Conservation (phyloP, 352 stramenopile species). For the Pythium myriotylum region DNA sequence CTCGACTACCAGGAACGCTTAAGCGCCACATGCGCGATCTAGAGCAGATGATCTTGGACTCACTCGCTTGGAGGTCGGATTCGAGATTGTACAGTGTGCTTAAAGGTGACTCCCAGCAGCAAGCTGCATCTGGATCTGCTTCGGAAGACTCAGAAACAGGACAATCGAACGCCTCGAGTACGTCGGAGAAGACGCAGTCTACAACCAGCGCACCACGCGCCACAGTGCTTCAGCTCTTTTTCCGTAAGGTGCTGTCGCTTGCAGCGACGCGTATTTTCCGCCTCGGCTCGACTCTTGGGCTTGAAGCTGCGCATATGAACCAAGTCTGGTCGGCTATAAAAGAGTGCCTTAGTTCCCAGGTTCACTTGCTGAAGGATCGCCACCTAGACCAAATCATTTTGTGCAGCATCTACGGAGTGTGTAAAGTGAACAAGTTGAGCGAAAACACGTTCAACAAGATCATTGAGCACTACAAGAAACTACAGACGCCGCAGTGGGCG, state of each 20-base stretch:
- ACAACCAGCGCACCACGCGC: constrained; percentile 24
- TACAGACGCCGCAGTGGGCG: constrained; percentile 43
- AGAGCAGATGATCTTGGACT: constrained; percentile 84
- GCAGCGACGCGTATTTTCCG: constrained; percentile 79
- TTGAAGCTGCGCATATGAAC: constrained; percentile 79
- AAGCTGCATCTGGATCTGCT: not conserved
- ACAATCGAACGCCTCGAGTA: not conserved
- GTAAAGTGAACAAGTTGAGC: constrained; percentile 78
- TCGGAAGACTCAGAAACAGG: not conserved
- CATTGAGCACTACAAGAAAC: constrained; percentile 75
- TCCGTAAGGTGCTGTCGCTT: constrained; percentile 85
- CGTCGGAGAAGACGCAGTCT: not conserved
- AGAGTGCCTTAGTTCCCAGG: constrained; percentile 70
- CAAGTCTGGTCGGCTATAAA: constrained; percentile 88
- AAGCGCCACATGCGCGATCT: constrained; percentile 88
- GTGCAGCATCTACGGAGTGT: constrained; percentile 85
- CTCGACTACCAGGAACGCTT: constrained; percentile 66
- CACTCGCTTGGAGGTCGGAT: constrained; percentile 67
- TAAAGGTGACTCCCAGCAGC: constrained; percentile 31
- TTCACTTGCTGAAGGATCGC: constrained; percentile 66
- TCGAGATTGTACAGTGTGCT: constrained; percentile 76
- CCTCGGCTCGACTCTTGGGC: constrained; percentile 63
- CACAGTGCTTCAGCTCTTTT: constrained; percentile 80
- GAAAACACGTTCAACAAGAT: constrained; percentile 82
- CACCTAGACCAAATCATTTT: constrained; percentile 84